Evolutionary conservation across 1,284 basidiomycete species (phyloP).

Genomic region (Austroboletus novae-zelandiae): DNA sequence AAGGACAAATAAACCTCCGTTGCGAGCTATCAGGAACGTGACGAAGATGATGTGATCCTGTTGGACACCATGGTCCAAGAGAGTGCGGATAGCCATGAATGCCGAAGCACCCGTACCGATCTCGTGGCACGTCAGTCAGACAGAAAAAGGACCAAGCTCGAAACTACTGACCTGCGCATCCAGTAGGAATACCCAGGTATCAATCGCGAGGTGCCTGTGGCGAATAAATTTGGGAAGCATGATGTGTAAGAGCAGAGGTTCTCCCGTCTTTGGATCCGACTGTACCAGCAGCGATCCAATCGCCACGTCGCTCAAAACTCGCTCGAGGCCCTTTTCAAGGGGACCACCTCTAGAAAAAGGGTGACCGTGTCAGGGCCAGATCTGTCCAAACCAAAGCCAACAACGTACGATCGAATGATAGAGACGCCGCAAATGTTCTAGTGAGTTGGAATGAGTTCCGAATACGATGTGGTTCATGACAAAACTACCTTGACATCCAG

Average conservation of each 20-base stretch:
- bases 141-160: not conserved
- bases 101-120: constrained; percentile 95
- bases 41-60: constrained; percentile 85
- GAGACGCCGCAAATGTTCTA: constrained; percentile 78
- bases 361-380: constrained; percentile 3
- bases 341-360: constrained; percentile 68
- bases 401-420: constrained; percentile 73
- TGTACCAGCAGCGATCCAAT: constrained; percentile 92
- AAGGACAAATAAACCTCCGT: constrained; percentile 77
- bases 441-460: constrained; percentile 5
- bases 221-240: constrained; percentile 77
- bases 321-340: constrained; percentile 85
- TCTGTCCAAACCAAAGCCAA: not conserved
- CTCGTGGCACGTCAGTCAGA: constrained; percentile 35
- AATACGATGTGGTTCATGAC: not conserved
- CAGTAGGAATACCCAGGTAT: constrained; percentile 85
- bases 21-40: constrained; percentile 82
- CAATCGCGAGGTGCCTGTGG: constrained; percentile 56
- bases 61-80: constrained; percentile 92
- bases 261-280: constrained; percentile 80
- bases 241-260: constrained; percentile 84
- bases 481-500: constrained; percentile 52
- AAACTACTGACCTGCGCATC: constrained; percentile 72
- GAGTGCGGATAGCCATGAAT: constrained; percentile 94
- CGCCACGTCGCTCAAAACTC: constrained; percentile 85